These are phyloP conservation scores for Coemansia sp. DNA, from an alignment of 192 early-diverging fungal genomes.

Conservation along the genomic window DNA sequence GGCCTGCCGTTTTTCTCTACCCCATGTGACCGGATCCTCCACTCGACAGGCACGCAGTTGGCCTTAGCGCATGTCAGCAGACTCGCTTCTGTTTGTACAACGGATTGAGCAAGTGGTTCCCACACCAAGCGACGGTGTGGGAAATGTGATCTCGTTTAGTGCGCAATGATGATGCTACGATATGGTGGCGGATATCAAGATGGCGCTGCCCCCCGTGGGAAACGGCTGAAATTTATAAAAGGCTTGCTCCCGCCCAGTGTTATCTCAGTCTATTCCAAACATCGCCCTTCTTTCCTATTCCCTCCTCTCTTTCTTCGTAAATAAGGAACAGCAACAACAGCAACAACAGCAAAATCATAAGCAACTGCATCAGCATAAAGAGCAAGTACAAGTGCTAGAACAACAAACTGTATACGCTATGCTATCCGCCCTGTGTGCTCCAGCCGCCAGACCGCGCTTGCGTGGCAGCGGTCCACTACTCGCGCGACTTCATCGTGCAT, in stretches of 20 bases:
- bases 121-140: neutral
- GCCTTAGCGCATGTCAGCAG: neutral
- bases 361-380: too few species aligned
- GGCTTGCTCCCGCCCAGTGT: neutral
- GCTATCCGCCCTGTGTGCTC: slow-evolving; percentile 16
- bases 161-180: neutral
- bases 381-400: too few species aligned
- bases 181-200: neutral
- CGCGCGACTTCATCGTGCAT: neutral
- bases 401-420: neutral
- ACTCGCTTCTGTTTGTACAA: neutral
- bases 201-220: neutral
- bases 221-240: neutral
- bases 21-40: neutral
- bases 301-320: neutral
- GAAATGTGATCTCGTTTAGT: neutral
- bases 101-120: neutral
- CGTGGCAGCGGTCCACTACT: neutral
- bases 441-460: neutral
- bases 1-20: neutral
- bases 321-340: neutral
- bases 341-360: too few species aligned
- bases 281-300: neutral
- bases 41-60: neutral
- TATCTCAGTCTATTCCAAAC: neutral